phyloP scores from a whole-genome alignment of 225 moss, liverwort and hornwort species.

The Straminergon stramineum region DNA sequence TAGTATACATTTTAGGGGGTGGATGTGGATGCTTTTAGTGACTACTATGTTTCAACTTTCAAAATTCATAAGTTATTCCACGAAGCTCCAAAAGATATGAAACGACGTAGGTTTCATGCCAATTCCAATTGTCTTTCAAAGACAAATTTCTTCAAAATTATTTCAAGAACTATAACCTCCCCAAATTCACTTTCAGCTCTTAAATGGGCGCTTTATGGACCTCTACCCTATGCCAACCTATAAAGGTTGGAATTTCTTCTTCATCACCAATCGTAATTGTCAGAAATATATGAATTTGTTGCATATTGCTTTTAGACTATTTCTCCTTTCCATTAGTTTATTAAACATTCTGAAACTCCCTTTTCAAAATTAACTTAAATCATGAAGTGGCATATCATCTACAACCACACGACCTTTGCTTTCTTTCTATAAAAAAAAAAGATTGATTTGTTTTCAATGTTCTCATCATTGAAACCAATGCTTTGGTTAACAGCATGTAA shows the following conservation, averaged over 20 bases:
- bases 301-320: background rate
- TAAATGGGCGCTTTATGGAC: too few relatives aligned
- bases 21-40: too few relatives aligned
- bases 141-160: too few relatives aligned
- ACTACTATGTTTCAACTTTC: too few relatives aligned
- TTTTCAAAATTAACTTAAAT: background rate
- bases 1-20: too few relatives aligned
- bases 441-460: too few relatives aligned
- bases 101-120: too few relatives aligned
- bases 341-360: background rate
- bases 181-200: too few relatives aligned
- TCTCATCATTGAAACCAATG: background rate
- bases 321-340: background rate
- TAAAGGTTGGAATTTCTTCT: background rate
- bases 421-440: background rate
- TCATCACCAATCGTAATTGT: background rate
- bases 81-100: too few relatives aligned
- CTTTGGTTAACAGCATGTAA: background rate
- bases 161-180: too few relatives aligned
- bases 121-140: too few relatives aligned
- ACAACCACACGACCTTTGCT: accelerated
- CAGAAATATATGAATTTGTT: background rate
- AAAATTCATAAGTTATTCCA: too few relatives aligned
- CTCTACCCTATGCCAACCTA: background rate
- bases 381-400: background rate